A percentile compares a stretch with the other conserved stretches of the same genome.
Conservation (phyloP, 441 rosid species). For the Sinapis alba region DNA sequence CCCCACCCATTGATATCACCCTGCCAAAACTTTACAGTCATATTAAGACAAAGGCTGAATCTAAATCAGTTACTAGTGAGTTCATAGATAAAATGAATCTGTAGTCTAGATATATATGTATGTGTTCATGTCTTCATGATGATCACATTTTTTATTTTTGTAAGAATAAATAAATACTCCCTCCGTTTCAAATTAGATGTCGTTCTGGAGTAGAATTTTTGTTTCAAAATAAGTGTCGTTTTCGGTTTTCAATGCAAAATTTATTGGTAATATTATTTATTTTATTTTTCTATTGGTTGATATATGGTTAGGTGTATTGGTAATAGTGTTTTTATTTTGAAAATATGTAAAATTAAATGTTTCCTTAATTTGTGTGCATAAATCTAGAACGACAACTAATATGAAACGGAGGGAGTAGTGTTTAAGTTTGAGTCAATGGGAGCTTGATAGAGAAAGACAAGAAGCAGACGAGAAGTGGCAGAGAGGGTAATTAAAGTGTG, state of each 20-base stretch:
- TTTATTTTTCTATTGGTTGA: no score
- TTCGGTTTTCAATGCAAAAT: no score
- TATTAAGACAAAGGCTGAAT: slow-evolving; percentile 12
- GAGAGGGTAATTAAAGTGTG: slow-evolving; percentile 31
- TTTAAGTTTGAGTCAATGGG: slow-evolving; percentile 17
- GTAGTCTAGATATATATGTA: not conserved
- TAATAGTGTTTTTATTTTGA: no score
- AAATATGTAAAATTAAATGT: no score
- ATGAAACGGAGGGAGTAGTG: no score
- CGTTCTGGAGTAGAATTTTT: no score
- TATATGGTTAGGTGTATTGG: no score
- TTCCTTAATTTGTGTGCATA: no score
- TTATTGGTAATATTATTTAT: no score
- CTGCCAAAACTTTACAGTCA: slow-evolving; percentile 33
- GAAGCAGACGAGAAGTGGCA: slow-evolving; percentile 32
- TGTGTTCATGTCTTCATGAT: slow-evolving; percentile 7
- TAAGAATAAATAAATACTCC: not conserved
- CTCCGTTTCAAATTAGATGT: no score
- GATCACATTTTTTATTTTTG: slow-evolving; percentile 22
- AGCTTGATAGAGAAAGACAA: not conserved
- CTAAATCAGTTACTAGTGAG: slow-evolving; percentile 8
- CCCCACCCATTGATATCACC: slow-evolving; percentile 35
- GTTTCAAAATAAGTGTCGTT: no score
- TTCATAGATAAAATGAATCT: slow-evolving; percentile 13
- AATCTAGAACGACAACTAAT: no score